Base-by-base conservation (phyloP, 805 yeast genomes). In the Kregervanrija fluxuum region DNA sequence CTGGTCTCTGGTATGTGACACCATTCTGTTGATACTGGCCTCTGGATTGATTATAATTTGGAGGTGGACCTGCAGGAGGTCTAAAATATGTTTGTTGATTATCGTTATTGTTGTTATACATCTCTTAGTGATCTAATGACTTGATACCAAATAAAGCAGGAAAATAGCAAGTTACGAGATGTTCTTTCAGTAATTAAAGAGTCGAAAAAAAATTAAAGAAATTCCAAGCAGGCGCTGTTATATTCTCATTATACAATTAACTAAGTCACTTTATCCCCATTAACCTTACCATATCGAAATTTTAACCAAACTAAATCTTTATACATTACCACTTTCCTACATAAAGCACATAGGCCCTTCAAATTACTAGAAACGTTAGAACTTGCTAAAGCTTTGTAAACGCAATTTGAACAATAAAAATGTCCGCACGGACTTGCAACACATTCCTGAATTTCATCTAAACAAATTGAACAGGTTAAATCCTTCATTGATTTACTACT, bases 361-460 rank as follows among this genome's bases (percentile, higher is more conserved):
- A 54, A 49, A 2, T 53, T 41, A 14, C 49, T 53, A 4, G 54
- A 49, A 13, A 52, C 57, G 46, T 52, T 71, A 34, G 77, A 77
- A 53, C 66, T 68, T 11, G 75, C 72, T 32, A 74, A 70, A 57
- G 72, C 73, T 48, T 67, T 63, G 48, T 73, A 77, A 4, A 74
- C 62, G 54, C 83, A 79, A 28, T 70, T 71, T 5, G 70, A 64
- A 52, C 84, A 79, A 52, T 71, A 77, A 2, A 74, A 61, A 55
- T 79, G 84, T 0, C 84, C 84, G 59, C 84, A 79, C 0, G 75
- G 73, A 3, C 77, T 66, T 13, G 72, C 71, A 30, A 70, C 67
- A 2, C 80, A 71, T 6, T 62, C 52, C 12, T 64, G 69, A 3
- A 80, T 77, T 4, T 71, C 67, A 8, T 77, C 82, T 54, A 78